These are phyloP conservation scores for Salix suchowensis DNA, from an alignment of 345 rosid species.

Conservation along the genomic window DNA sequence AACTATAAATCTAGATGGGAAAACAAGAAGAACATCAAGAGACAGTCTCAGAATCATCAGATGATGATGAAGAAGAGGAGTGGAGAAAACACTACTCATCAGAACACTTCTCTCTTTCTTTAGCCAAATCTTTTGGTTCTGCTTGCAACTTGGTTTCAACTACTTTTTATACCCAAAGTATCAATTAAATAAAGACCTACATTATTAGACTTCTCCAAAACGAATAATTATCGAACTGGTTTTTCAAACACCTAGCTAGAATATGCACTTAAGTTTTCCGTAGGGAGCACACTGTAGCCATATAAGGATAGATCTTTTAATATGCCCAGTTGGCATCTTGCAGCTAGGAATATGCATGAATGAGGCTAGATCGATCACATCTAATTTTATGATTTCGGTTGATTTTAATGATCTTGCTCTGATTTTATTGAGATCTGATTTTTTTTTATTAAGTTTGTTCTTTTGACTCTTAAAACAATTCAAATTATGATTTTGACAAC, in stretches of 20 bases:
- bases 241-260: background rate
- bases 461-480: too few relatives aligned
- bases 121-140: constrained; percentile 53
- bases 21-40: background rate
- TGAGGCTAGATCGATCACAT: too few relatives aligned
- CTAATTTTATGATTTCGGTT: too few relatives aligned
- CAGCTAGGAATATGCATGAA: too few relatives aligned
- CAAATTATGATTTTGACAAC: too few relatives aligned
- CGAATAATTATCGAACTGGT: background rate
- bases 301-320: background rate
- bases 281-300: background rate
- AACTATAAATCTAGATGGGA: background rate
- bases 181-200: too few relatives aligned
- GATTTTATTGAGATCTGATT: too few relatives aligned
- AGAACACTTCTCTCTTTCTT: constrained; percentile 42
- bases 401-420: too few relatives aligned
- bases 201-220: background rate
- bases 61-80: background rate
- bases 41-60: background rate
- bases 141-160: constrained; percentile 58
- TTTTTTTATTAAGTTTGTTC: too few relatives aligned
- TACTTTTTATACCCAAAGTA: constrained; percentile 44
- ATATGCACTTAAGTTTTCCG: background rate
- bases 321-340: background rate
- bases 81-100: constrained; percentile 43